phyloP scores from a whole-genome alignment of 768 basidiomycete genomes.

The Melanogaster broomeanus region DNA sequence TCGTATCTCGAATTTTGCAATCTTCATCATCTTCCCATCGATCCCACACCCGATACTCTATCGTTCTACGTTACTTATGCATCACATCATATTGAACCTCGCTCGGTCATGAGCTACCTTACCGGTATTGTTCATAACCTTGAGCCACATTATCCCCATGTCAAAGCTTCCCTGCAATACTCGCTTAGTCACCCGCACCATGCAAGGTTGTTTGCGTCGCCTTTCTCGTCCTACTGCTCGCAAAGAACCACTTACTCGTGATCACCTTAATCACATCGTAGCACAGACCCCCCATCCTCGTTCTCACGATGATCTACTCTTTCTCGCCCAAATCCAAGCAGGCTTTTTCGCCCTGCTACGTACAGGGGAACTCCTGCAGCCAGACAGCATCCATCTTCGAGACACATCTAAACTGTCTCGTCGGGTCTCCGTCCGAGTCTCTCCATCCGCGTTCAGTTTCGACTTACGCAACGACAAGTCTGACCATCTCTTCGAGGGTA shows the following conservation, averaged over 20 bases:
- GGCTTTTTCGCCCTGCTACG: slow-evolving; percentile 20
- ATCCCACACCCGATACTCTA: slow-evolving; percentile 26
- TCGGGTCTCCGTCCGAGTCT: neutral
- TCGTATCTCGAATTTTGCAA: slow-evolving; percentile 34
- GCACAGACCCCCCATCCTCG: neutral
- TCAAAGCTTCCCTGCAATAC: neutral
- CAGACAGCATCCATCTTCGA: slow-evolving; percentile 9
- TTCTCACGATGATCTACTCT: slow-evolving; percentile 23
- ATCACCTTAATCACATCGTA: slow-evolving; percentile 12
- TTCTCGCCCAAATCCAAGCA: slow-evolving; percentile 8
- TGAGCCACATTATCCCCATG: slow-evolving; percentile 18
- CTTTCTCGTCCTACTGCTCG: neutral
- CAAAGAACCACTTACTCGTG: slow-evolving; percentile 12
- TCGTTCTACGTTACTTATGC: slow-evolving; percentile 15
- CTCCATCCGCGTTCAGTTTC: slow-evolving; percentile 1
- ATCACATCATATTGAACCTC: slow-evolving; percentile 17
- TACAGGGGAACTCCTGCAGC: slow-evolving; percentile 21
- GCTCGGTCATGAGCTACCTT: slow-evolving; percentile 23
- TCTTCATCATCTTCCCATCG: slow-evolving; percentile 26
- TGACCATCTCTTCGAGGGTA: slow-evolving; percentile 20
- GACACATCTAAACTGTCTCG: slow-evolving; percentile 5
- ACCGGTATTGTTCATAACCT: slow-evolving; percentile 23
- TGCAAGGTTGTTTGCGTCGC: slow-evolving; percentile 8
- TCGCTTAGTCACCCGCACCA: slow-evolving; percentile 7
- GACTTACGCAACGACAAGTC: slow-evolving; percentile 19